A percentile compares a stretch with the other conserved stretches of the same genome.
phyloP scores from a whole-genome alignment of 768 basidiomycete genomes.

The Boletus coccyginus region DNA sequence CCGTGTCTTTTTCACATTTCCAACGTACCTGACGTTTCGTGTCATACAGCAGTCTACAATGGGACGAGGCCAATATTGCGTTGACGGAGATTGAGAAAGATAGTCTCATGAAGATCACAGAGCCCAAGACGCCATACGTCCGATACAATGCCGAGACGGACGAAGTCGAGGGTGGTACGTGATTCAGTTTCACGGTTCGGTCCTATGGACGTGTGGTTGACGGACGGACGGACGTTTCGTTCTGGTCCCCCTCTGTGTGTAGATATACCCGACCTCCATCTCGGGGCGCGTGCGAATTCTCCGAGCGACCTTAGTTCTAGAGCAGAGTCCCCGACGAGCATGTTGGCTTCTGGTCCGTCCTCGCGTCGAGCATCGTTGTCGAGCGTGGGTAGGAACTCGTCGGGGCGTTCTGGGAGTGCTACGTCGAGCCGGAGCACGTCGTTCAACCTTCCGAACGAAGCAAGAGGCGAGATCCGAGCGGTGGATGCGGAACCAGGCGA shows the following conservation, averaged over 20 bases:
- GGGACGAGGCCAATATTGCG: slow-evolving; percentile 94
- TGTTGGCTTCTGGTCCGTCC: slow-evolving; percentile 62
- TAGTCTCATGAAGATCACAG: slow-evolving; percentile 97
- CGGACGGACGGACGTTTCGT: background rate
- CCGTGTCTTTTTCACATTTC: slow-evolving; percentile 22
- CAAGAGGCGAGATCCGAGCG: slow-evolving; percentile 55
- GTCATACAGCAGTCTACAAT: slow-evolving; percentile 64
- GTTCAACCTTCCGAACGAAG: slow-evolving; percentile 75
- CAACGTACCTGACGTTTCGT: background rate
- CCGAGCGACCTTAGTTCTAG: slow-evolving; percentile 41
- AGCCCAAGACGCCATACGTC: slow-evolving; percentile 96
- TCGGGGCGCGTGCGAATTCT: slow-evolving; percentile 38
- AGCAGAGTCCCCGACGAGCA: slow-evolving; percentile 56
- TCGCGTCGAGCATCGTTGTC: slow-evolving; percentile 76
- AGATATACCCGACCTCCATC: slow-evolving; percentile 85
- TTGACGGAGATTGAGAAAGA: slow-evolving; percentile 93
- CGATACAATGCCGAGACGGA: slow-evolving; percentile 88
- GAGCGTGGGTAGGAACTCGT: slow-evolving; percentile 50
- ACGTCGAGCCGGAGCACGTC: slow-evolving; percentile 79
- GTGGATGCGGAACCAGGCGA: slow-evolving; percentile 41
- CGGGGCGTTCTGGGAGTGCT: slow-evolving; percentile 59
- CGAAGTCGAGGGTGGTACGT: slow-evolving; percentile 76
- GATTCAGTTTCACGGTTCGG: background rate
- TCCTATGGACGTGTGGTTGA: background rate
- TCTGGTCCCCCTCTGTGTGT: background rate